Percentiles rank a stretch among this genome's conserved stretches.
Conservation (phyloP, 106 monocot species). For the Allium sativum region DNA sequence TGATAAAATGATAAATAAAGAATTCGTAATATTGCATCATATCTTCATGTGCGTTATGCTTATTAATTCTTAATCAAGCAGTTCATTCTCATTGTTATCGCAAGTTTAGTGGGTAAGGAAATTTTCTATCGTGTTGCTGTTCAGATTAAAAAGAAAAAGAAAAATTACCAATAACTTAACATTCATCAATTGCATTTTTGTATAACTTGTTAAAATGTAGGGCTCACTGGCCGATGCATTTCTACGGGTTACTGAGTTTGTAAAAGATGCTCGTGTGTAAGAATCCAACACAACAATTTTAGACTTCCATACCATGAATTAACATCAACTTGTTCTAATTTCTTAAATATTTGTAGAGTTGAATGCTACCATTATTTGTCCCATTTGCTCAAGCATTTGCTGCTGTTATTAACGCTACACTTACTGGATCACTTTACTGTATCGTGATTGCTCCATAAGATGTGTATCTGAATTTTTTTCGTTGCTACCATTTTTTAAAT, state of each 20-base stretch:
- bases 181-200: background rate
- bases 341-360: constrained; percentile 31
- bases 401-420: constrained; percentile 84
- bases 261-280: constrained; percentile 81
- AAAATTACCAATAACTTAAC: background rate
- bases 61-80: constrained; percentile 14
- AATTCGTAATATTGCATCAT: too few relatives aligned
- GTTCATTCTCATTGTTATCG: constrained; percentile 79
- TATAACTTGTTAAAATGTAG: constrained; percentile 11
- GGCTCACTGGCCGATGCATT: constrained; percentile 75
- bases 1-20: too few relatives aligned
- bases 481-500: too few relatives aligned
- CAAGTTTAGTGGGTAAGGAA: constrained; percentile 87
- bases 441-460: constrained; percentile 57
- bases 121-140: constrained; percentile 91
- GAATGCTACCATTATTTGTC: constrained; percentile 72
- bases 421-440: constrained; percentile 69
- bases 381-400: constrained; percentile 99
- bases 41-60: too few relatives aligned
- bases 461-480: constrained; percentile 6
- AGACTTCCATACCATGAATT: background rate
- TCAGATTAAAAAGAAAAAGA: too few relatives aligned
- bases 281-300: background rate
- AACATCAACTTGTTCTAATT: background rate
- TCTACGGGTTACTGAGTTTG: constrained; percentile 60